A percentile compares a stretch with the other conserved stretches of the same genome.
phyloP scores from a whole-genome alignment of 768 basidiomycete genomes.

The Baorangia bicolor region DNA sequence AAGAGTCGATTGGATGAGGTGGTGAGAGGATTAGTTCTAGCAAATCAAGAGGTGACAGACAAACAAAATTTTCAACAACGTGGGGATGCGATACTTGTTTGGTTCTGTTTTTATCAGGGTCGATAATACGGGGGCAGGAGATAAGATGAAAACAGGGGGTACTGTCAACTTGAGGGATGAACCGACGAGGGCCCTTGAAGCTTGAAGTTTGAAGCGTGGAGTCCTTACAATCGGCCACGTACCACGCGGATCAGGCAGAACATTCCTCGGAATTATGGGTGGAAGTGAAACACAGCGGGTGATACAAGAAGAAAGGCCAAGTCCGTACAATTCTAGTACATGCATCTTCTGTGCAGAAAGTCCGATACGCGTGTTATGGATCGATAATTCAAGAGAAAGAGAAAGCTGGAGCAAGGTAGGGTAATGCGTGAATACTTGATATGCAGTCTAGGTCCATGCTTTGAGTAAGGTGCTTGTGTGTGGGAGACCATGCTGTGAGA shows the following conservation, averaged over 20 bases:
- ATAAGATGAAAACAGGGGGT: slow-evolving; percentile 3
- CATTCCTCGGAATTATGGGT: slow-evolving; percentile 6
- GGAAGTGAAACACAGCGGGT: slow-evolving; percentile 4
- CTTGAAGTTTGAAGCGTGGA: too few species aligned
- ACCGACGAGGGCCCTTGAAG: not conserved
- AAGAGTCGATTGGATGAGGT: not conserved
- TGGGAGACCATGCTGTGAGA: slow-evolving; percentile 10
- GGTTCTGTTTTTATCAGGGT: slow-evolving; percentile 6
- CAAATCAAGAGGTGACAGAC: too few species aligned
- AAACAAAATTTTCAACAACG: not conserved
- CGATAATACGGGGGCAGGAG: too few species aligned
- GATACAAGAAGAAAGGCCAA: slow-evolving; percentile 20
- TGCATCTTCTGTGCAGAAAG: slow-evolving; percentile 11
- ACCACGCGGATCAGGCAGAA: not conserved
- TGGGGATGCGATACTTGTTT: slow-evolving; percentile 13
- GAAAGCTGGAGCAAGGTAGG: not conserved
- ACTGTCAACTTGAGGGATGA: not conserved
- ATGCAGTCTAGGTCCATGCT: slow-evolving; percentile 18
- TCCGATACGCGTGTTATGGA: slow-evolving; percentile 7
- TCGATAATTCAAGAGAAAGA: slow-evolving; percentile 17
- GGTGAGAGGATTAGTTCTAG: too few species aligned
- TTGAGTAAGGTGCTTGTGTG: slow-evolving; percentile 7
- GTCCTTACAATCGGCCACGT: not conserved
- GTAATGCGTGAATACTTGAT: slow-evolving; percentile 6
- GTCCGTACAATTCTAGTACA: slow-evolving; percentile 17